These are phyloP conservation scores for Gaeumannomyces sp. DNA, from an alignment of 2,329 filamentous ascomycete species.

Conservation along the genomic window DNA sequence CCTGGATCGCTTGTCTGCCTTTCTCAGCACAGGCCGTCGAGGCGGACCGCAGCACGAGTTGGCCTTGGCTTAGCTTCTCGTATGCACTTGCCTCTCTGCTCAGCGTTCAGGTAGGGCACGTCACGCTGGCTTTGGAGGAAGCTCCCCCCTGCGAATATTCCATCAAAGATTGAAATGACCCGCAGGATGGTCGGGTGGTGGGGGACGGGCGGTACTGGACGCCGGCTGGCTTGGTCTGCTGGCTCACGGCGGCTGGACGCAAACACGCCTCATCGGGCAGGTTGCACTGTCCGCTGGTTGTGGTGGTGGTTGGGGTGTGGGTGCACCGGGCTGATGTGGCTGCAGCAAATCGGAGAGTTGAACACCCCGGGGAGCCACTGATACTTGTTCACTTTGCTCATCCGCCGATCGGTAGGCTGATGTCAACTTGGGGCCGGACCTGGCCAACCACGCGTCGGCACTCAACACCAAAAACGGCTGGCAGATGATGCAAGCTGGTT, in stretches of 20 bases:
- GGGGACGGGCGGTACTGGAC: neutral
- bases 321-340: neutral
- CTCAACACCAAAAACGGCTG: neutral
- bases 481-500: neutral
- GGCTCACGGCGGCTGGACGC: neutral
- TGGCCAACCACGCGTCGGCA: neutral
- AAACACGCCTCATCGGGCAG: neutral
- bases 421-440: neutral
- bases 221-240: neutral
- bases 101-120: neutral
- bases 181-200: neutral
- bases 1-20: too few relatives aligned
- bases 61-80: too few relatives aligned
- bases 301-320: neutral
- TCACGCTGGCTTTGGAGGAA: neutral
- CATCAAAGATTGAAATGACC: neutral
- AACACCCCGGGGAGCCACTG: neutral
- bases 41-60: too few relatives aligned
- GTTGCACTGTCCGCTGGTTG: neutral
- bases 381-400: neutral
- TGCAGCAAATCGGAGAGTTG: neutral
- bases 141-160: too few relatives aligned
- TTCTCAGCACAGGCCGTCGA: too few relatives aligned
- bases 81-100: too few relatives aligned
- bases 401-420: neutral